Conservation (phyloP, 2,329 filamentous ascomycete genomes). For the Aspergillus intermedius region DNA sequence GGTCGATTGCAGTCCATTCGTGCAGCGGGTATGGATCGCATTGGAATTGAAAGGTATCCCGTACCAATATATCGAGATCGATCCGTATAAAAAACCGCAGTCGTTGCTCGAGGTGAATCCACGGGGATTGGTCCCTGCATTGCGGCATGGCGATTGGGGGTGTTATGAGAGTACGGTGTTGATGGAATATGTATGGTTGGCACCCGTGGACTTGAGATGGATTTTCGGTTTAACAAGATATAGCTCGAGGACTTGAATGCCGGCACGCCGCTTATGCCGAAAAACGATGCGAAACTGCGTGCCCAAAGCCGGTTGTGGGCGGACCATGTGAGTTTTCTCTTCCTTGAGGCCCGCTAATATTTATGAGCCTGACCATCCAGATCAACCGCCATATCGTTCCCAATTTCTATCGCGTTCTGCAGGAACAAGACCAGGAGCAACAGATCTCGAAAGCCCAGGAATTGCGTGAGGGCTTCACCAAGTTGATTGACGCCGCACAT, state of each 20-base stretch:
- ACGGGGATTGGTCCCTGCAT: slow-evolving; percentile 66
- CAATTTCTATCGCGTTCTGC: slow-evolving; percentile 66
- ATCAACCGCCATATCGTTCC: slow-evolving; percentile 72
- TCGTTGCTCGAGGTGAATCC: slow-evolving; percentile 69
- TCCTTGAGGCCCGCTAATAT: neutral
- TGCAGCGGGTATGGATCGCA: slow-evolving; percentile 83
- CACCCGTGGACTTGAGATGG: neutral
- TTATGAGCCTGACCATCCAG: slow-evolving; percentile 31
- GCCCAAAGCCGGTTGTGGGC: slow-evolving; percentile 74
- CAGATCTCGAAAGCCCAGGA: slow-evolving; percentile 55
- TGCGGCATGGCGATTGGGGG: slow-evolving; percentile 73
- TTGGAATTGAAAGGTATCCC: slow-evolving; percentile 69
- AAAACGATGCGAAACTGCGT: slow-evolving; percentile 56
- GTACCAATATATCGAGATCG: slow-evolving; percentile 82
- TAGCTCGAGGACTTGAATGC: slow-evolving; percentile 67
- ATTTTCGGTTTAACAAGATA: neutral
- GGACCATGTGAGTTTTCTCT: slow-evolving; percentile 58
- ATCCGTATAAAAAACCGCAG: slow-evolving; percentile 68
- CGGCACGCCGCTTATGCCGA: slow-evolving; percentile 57
- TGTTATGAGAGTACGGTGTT: slow-evolving; percentile 76
- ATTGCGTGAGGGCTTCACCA: slow-evolving; percentile 60
- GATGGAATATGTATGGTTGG: slow-evolving; percentile 67
- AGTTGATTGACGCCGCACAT: slow-evolving; percentile 53
- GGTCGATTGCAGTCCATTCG: slow-evolving; percentile 58
- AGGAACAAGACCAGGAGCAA: slow-evolving; percentile 54